phyloP scores from a whole-genome alignment of 345 rosid species.

The Populus ilicifolia region DNA sequence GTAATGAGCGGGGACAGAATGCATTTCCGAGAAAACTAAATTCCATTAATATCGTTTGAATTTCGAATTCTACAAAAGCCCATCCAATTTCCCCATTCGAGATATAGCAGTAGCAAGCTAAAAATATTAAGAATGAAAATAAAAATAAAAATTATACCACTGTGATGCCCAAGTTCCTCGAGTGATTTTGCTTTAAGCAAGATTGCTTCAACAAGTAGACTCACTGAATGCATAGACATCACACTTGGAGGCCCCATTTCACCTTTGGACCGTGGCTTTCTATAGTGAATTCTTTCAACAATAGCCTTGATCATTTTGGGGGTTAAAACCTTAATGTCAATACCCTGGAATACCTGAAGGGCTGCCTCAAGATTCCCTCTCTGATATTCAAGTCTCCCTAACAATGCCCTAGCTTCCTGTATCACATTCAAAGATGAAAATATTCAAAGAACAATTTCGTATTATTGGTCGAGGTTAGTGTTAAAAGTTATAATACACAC shows the following conservation, averaged over 20 bases:
- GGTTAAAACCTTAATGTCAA: conserved; percentile 59
- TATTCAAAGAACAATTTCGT: background rate
- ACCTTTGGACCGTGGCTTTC: conserved; percentile 51
- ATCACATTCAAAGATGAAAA: background rate
- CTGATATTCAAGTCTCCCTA: conserved; percentile 91
- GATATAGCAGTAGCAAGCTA: background rate
- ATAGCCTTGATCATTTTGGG: conserved; percentile 72
- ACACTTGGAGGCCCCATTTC: conserved; percentile 39
- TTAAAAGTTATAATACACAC: conserved; percentile 1
- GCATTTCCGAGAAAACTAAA: background rate
- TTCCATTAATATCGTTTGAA: background rate
- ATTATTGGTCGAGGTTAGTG: background rate
- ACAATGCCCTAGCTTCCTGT: conserved; percentile 95
- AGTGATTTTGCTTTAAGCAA: conserved; percentile 85
- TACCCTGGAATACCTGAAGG: conserved; percentile 90
- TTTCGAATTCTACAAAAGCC: background rate
- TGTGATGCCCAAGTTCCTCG: conserved; percentile 56
- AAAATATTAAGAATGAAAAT: background rate
- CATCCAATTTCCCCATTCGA: background rate
- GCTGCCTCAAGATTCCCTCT: conserved; percentile 93
- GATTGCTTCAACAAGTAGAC: conserved; percentile 82
- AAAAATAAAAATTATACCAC: conserved; percentile 38
- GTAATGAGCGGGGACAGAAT: background rate
- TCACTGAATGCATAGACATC: conserved; percentile 91
- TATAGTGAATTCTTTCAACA: conserved; percentile 49